Percentiles rank a stretch among this genome's conserved stretches.
phyloP scores from a whole-genome alignment of 306 rosid species.

The Datisca glomerata region DNA sequence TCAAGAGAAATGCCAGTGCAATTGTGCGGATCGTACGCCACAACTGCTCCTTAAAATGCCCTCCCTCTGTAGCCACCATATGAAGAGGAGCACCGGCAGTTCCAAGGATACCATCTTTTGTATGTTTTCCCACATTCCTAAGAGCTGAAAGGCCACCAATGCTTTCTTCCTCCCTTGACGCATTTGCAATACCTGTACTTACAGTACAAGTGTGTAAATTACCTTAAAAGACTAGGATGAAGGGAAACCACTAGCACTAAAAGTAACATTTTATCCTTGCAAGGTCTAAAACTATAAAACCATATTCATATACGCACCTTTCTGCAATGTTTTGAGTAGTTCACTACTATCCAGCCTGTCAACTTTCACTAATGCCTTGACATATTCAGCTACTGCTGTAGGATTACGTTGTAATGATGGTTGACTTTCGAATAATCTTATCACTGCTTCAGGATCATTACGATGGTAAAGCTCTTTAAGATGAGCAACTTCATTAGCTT shows the following conservation, averaged over 20 bases:
- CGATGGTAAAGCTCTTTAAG: conserved; percentile 67
- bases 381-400: conserved; percentile 71
- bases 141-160: conserved; percentile 36
- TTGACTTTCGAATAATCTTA: conserved; percentile 71
- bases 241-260: background rate
- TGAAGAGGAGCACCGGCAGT: conserved; percentile 71
- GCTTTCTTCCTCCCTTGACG: conserved; percentile 42
- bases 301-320: conserved; percentile 54
- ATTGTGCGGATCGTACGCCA: conserved; percentile 62
- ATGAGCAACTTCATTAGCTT: conserved; percentile 58
- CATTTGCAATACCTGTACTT: conserved; percentile 47
- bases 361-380: conserved; percentile 71
- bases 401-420: conserved; percentile 62
- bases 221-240: background rate
- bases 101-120: conserved; percentile 60
- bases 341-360: conserved; percentile 79
- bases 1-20: conserved; percentile 47
- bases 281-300: background rate
- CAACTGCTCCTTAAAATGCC: conserved; percentile 61
- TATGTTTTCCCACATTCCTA: conserved; percentile 44
- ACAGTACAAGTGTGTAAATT: too few relatives aligned
- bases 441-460: conserved; percentile 81
- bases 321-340: conserved; percentile 60
- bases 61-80: conserved; percentile 54
- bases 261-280: background rate